Evolutionary conservation across 371 early-diverging fungal genomes (phyloP).

Genomic region (Mortierella sp.): DNA sequence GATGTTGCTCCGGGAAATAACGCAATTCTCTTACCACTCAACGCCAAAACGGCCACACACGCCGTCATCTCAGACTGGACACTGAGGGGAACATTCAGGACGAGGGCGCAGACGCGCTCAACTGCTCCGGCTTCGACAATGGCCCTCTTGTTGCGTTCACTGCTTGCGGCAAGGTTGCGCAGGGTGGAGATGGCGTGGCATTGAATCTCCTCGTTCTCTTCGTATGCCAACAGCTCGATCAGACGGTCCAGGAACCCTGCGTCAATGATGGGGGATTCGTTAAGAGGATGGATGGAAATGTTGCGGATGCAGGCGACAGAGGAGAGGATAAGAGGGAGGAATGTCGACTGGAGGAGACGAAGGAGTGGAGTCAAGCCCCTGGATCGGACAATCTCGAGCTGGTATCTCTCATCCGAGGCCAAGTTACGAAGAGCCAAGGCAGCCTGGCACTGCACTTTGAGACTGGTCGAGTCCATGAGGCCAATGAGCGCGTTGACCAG

Average conservation of each 20-base stretch:
- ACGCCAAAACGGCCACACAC: slow-evolving; percentile 85
- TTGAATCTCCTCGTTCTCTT: slow-evolving; percentile 86
- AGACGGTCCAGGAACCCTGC: slow-evolving; percentile 84
- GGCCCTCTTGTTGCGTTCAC: slow-evolving; percentile 80
- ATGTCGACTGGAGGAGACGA: slow-evolving; percentile 80
- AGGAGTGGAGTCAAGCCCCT: slow-evolving; percentile 82
- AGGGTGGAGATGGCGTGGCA: slow-evolving; percentile 89
- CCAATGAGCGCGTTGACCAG: slow-evolving; percentile 83
- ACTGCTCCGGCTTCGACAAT: slow-evolving; percentile 87
- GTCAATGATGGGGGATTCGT: slow-evolving; percentile 87
- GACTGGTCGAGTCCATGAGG: slow-evolving; percentile 80
- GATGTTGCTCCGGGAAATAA: no score
- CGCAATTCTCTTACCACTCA: slow-evolving; percentile 64
- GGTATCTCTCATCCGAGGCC: slow-evolving; percentile 91
- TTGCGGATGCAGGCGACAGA: slow-evolving; percentile 95
- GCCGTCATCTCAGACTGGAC: slow-evolving; percentile 91
- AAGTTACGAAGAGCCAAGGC: slow-evolving; percentile 90
- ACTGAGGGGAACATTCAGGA: slow-evolving; percentile 67
- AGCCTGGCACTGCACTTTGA: slow-evolving; percentile 92
- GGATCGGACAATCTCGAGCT: slow-evolving; percentile 84
- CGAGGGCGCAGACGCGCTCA: slow-evolving; percentile 74
- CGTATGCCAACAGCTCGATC: slow-evolving; percentile 75
- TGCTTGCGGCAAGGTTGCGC: slow-evolving; percentile 87
- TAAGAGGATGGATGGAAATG: slow-evolving; percentile 89
- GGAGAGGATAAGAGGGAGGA: slow-evolving; percentile 82